Base-by-base conservation (phyloP, 1,139 yeast species). In the Lodderomyces beijingensis region DNA sequence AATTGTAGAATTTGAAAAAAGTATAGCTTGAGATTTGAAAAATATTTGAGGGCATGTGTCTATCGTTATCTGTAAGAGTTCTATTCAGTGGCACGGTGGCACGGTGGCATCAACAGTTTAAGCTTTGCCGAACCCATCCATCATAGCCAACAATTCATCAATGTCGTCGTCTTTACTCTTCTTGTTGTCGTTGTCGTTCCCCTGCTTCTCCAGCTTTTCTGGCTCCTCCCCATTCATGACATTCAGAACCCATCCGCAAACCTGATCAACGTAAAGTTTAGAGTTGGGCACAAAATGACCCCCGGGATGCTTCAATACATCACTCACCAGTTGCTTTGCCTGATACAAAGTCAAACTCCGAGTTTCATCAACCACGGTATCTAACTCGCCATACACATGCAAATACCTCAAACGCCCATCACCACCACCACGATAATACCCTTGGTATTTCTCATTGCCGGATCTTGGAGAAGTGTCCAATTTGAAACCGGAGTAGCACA, bases 241-340 rank as follows among this genome's bases (percentile, higher is more conserved):
- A 2, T 45, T 35, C 32, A 51, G 54, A 20, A 81, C 61, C 85
- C 87, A 80, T 28, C 65, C 64, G 2, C 68, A 51, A 2, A 82
- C 79, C 39, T 78, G 74, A 27, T 70, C 72, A 2, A 82, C 71
- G 49, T 74, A 64, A 5, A 72, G 59, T 50, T 77, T 79, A 2
- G 83, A 71, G 44, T 81, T 81, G 4, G 95, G 95, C 11, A 85
- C 89, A 51, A 79, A 85, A 52, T 86, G 95, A 0, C 94, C 93
- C 22, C 95, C 95, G 2, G 89, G 84, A 51, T 86, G 95, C 40
- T 66, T 73, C 42, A 85, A 51, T 26, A 79, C 41, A 3, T 69
- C 68, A 4, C 73, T 65, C 2, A 55, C 59, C 4, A 59, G 62
- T 30, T 62, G 61, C 44, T 81, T 76, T 2, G 66, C 56, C 8